These are phyloP conservation scores for Alternaria metachromatica DNA, from an alignment of 2,329 filamentous ascomycete species.

Conservation along the genomic window DNA sequence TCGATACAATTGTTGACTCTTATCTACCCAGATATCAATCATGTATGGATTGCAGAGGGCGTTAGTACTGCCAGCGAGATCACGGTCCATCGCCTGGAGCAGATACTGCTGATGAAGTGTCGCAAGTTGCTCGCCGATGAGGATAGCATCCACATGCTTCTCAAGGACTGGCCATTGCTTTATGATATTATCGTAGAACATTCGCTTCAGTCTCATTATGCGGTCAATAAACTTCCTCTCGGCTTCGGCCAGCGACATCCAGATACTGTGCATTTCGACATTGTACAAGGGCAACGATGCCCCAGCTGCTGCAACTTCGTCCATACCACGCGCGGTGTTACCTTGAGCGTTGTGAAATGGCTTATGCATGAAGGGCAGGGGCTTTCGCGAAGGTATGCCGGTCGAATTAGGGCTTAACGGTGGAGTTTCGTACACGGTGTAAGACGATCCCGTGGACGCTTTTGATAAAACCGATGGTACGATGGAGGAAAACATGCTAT, in stretches of 20 bases:
- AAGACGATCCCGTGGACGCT: slow-evolving; percentile 25
- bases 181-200: slow-evolving; percentile 36
- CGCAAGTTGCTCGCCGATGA: slow-evolving; percentile 26
- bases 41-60: slow-evolving; percentile 26
- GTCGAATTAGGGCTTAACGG: slow-evolving; percentile 1
- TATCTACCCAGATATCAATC: slow-evolving; percentile 31
- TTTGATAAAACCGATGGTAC: slow-evolving; percentile 17
- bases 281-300: slow-evolving; percentile 11
- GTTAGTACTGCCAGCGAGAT: slow-evolving; percentile 16
- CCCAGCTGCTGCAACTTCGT: not conserved
- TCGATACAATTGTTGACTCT: slow-evolving; percentile 26
- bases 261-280: slow-evolving; percentile 29
- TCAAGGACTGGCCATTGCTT: slow-evolving; percentile 37
- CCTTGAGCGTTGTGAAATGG: slow-evolving; percentile 16
- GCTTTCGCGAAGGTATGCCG: slow-evolving; percentile 12
- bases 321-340: not conserved
- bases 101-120: slow-evolving; percentile 28
- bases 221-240: slow-evolving; percentile 36
- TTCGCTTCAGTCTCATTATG: slow-evolving; percentile 30
- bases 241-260: slow-evolving; percentile 27
- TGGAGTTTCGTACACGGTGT: slow-evolving; percentile 15
- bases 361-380: slow-evolving; percentile 20
- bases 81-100: slow-evolving; percentile 24
- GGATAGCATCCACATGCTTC: slow-evolving; percentile 30
- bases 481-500: slow-evolving; percentile 11